phyloP scores from a whole-genome alignment of 257 asterid genomes.

The Nicotiana tabacum region DNA sequence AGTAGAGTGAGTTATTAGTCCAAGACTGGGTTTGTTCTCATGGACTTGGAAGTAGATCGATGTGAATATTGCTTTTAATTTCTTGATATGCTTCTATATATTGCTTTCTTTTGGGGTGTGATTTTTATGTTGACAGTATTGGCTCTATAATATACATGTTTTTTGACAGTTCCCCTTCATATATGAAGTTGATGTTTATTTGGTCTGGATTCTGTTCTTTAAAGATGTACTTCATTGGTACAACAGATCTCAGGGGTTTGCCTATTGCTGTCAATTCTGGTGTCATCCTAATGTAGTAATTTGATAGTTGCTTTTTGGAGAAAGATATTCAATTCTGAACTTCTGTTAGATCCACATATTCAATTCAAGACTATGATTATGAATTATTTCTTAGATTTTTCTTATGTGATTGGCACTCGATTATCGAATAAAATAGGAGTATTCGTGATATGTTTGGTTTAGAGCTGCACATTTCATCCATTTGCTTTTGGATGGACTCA shows the following conservation, averaged over 20 bases:
- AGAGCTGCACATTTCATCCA: background rate
- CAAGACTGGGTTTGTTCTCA: slow-evolving; percentile 14
- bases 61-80: slow-evolving; percentile 3
- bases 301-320: background rate
- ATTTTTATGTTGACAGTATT: background rate
- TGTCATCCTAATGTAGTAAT: background rate
- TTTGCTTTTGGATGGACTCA: background rate
- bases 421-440: background rate
- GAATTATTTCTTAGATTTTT: background rate
- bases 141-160: no score
- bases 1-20: background rate
- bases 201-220: background rate
- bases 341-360: background rate
- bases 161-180: background rate
- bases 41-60: slow-evolving; percentile 8
- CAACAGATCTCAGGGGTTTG: background rate
- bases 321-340: background rate
- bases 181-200: background rate
- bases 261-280: background rate
- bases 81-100: background rate
- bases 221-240: background rate
- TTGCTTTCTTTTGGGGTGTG: background rate
- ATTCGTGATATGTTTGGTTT: background rate
- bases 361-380: background rate
- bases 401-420: background rate